These are phyloP conservation scores for Urochloa ruziziensis DNA, from an alignment of 176 grass and related monocot genomes.

Conservation along the genomic window DNA sequence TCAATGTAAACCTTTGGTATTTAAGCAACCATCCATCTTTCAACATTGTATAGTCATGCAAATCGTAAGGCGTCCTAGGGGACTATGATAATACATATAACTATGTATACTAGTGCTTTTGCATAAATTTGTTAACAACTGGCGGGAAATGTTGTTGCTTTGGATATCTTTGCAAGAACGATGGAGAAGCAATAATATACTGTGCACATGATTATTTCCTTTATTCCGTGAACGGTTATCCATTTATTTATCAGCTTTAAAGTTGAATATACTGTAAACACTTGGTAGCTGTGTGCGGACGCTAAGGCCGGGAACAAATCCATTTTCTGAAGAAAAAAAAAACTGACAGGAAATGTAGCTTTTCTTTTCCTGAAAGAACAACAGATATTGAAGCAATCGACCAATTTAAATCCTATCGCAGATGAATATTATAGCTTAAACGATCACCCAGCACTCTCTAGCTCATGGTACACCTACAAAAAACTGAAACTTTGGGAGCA, in stretches of 20 bases:
- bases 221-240: too few species aligned
- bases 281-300: too few species aligned
- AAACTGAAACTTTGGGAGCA: neutral
- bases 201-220: too few species aligned
- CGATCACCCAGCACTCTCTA: neutral
- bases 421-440: neutral
- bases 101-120: constrained; percentile 1
- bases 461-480: neutral
- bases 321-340: too few species aligned
- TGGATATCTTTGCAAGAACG: too few species aligned
- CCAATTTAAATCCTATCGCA: neutral
- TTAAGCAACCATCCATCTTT: neutral
- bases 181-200: too few species aligned
- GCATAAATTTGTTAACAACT: neutral
- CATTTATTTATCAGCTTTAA: too few species aligned
- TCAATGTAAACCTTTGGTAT: neutral
- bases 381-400: neutral
- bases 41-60: neutral
- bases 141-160: too few species aligned
- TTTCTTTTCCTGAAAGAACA: neutral
- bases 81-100: neutral
- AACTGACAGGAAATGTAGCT: neutral
- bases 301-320: too few species aligned
- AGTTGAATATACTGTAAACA: too few species aligned
- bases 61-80: neutral